Base-by-base conservation (phyloP, 2,329 filamentous ascomycete species). In the Cercospora beticola region DNA sequence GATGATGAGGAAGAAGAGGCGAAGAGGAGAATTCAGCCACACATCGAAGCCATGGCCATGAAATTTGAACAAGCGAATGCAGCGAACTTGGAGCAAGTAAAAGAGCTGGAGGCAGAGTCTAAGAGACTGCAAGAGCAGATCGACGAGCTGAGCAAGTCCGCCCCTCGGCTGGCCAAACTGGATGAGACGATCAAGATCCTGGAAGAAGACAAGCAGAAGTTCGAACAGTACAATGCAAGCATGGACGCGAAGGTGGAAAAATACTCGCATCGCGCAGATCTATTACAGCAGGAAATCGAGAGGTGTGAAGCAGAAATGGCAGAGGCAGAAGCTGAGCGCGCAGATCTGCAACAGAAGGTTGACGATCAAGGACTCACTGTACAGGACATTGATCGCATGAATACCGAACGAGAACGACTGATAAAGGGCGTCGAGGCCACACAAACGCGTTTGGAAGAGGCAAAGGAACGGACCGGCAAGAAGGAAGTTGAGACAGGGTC, bases 321-420 rank as follows among this genome's bases (percentile, higher is more conserved):
- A 68, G 91, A 92, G 74, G 91, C 91, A 0, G 94, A 98, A 72
- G 89, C 91, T 16, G 95, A 99, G 79, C 89, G 93, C 70, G 83
- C 88, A 52, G 86, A 86, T 31, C 85, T 99, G 9, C 94, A 98
- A 79, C 89, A 90, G 68, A 89, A 91, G 31, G 93, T 99, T 30
- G 95, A 98, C 79, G 90, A 91, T 74, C 93, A 97, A 78, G 95
- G 95, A 2, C 94, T 99, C 78, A 96, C 93, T 76, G 96, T 97
- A 82, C 92, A 95, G 82, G 95, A 99, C 86, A 98, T 99, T 78
- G 95, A 99, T 85, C 93, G 95, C 80, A 97, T 99, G 94, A 97
- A 93, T 74, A 90, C 92, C 40, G 95, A 99, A 79, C 90, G 94
- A 64, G 95, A 99, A 76, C 89, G 95, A 58, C 86, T 99, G n/a